phyloP scores from a whole-genome alignment of 345 rosid genomes.

The Sapria himalayana region DNA sequence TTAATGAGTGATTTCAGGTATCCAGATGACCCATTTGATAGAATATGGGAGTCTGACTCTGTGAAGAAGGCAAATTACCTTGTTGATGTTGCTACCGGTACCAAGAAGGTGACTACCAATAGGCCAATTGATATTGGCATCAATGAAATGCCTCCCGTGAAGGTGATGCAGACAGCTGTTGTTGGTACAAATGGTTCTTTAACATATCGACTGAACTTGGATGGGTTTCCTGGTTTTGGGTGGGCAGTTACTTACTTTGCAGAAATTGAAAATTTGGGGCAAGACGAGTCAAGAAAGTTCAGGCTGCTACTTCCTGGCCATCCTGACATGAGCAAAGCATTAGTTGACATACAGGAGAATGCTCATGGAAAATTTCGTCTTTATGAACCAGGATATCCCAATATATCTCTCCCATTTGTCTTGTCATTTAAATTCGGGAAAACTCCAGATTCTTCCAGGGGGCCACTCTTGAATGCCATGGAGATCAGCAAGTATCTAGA shows the following conservation, averaged over 20 bases:
- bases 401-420: conserved; percentile 67
- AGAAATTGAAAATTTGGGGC: conserved; percentile 65
- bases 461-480: conserved; percentile 91
- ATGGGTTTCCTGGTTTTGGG: conserved; percentile 86
- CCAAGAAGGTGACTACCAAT: conserved; percentile 45
- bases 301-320: conserved; percentile 51
- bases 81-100: conserved; percentile 91
- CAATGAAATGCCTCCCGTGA: conserved; percentile 54
- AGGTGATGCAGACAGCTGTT: conserved; percentile 99
- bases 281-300: conserved; percentile 64
- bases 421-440: conserved; percentile 53
- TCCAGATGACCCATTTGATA: conserved; percentile 91
- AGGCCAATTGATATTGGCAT: conserved; percentile 24
- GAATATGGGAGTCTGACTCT: conserved; percentile 88
- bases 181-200: conserved; percentile 81
- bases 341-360: conserved; percentile 82
- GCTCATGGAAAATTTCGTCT: conserved; percentile 52
- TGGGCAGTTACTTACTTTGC: conserved; percentile 84
- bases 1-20: conserved; percentile 28
- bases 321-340: conserved; percentile 53
- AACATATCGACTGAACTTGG: conserved; percentile 70
- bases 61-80: conserved; percentile 65
- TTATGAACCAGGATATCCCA: conserved; percentile 72
- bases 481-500: conserved; percentile 57
- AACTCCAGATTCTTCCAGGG: conserved; percentile 70